phyloP scores from a whole-genome alignment of 169 alveolate species.

The Babesia bigemina region DNA sequence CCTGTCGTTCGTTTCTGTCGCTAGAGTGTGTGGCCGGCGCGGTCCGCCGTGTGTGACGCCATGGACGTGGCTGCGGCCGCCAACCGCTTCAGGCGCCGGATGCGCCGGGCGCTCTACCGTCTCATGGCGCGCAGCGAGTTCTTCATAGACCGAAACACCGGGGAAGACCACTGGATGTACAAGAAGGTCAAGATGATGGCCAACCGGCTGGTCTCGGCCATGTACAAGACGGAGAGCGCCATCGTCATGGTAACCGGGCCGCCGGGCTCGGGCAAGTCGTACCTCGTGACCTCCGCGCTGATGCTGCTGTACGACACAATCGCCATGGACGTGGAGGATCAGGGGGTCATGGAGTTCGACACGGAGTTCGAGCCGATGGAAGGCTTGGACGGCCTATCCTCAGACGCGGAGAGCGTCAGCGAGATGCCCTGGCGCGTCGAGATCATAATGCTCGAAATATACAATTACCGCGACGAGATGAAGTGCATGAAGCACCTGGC shows the following conservation, averaged over 20 bases:
- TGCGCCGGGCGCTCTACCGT: conserved; percentile 7
- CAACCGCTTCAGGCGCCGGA: conserved; percentile 11
- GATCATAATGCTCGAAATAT: conserved; percentile 65
- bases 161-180: conserved; percentile 28
- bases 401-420: neutral
- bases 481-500: conserved; percentile 66
- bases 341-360: neutral
- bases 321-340: neutral
- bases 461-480: conserved; percentile 70
- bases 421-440: conserved; percentile 44
- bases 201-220: conserved; percentile 10
- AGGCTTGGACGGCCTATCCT: neutral
- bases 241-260: conserved; percentile 42
- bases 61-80: neutral
- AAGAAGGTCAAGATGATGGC: conserved; percentile 28
- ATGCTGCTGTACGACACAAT: neutral
- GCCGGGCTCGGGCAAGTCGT: conserved; percentile 66
- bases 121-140: conserved; percentile 8
- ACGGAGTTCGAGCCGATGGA: neutral
- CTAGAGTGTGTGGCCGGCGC: neutral
- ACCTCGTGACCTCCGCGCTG: conserved; percentile 38
- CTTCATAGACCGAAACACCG: neutral
- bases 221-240: conserved; percentile 17
- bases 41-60: neutral
- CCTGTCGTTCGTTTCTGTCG: neutral